Evolutionary conservation across 768 basidiomycete species (phyloP), one percentile per base, ranked within the genome.

Genomic region (Tylopilus sp.): DNA sequence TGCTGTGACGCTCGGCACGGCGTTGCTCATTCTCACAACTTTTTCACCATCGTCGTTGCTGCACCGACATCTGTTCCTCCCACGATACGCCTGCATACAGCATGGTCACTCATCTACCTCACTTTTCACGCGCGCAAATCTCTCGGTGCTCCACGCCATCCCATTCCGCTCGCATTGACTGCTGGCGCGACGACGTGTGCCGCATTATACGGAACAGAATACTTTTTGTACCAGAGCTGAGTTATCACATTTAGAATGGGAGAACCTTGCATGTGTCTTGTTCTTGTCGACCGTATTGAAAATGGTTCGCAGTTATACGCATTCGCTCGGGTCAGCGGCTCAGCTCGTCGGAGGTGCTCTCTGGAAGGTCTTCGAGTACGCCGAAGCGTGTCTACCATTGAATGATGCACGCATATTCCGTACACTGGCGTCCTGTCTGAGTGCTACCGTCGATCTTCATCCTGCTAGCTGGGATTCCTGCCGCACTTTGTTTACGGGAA

Each of bases 21-120:
- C n/a, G n/a, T n/a, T 26, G 13, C n/a, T 35, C 35, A 17, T n/a
- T 6, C 13, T 17, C 5, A 7, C 17, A n/a, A 10, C 31, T 31
- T 31, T 31, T 31, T 31, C 13, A 6, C 11, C 31, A 13, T 13
- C 31, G 11, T 31, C 12, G 35, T n/a, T 17, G 35, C 35, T n/a
- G 15, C 15, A 17, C 35, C n/a, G 31, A 13, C 31, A 31, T 31
- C 30, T n/a, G 35, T 17, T 7, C 17, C 17, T 35, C 35, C 38
- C 11, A 10, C 20, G 20, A 21, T 20, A 3, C 38, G 11, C 20
- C 8, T 20, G 4, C 9, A 11, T n/a, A 40, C 40, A 49, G 76
- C 75, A 7, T 77, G 74, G 74, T 74, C 74, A n/a, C 57, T 77
- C 41, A 76, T 71, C 30, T 77, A 76, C 51, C 68, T 77, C 30